Percentiles rank a stretch among this genome's conserved stretches.
These are phyloP conservation scores for Neurospora sp. DNA, from an alignment of 495 filamentous ascomycete species.

Conservation along the genomic window DNA sequence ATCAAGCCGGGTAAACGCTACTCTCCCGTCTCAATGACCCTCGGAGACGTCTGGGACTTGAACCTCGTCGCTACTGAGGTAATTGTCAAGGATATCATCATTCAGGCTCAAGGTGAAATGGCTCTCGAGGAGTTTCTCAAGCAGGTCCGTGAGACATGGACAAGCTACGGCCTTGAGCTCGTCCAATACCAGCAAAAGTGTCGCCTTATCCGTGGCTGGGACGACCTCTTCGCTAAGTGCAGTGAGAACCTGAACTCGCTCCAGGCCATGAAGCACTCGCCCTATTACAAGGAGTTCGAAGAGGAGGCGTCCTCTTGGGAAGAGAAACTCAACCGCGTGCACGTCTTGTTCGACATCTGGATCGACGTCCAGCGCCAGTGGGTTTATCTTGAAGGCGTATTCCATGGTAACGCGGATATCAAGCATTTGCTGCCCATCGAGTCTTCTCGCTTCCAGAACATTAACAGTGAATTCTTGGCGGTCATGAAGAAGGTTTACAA, in stretches of 20 bases:
- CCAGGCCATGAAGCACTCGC: constrained; percentile 97
- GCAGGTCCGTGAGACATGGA: constrained; percentile 94
- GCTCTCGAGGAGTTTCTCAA: constrained; percentile 95
- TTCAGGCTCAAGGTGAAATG: constrained; percentile 97
- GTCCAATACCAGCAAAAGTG: constrained; percentile 98
- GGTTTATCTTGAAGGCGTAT: constrained; percentile 98
- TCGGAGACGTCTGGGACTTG: constrained; percentile 97
- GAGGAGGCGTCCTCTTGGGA: constrained; percentile 95
- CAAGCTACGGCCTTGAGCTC: constrained; percentile 84
- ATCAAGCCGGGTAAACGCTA: constrained; percentile 85
- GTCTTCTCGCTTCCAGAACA: constrained; percentile 93
- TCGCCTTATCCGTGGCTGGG: constrained; percentile 93
- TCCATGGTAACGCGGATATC: constrained; percentile 96
- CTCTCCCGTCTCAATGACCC: constrained; percentile 82
- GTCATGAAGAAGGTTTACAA: constrained; percentile 99
- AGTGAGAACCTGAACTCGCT: constrained; percentile 95
- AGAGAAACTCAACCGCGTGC: constrained; percentile 93
- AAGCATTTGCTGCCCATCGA: constrained; percentile 95
- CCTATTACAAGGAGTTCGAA: constrained; percentile 98
- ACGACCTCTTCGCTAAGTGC: constrained; percentile 96
- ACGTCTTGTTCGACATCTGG: constrained; percentile 98
- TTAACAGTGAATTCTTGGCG: constrained; percentile 94
- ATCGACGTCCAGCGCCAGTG: constrained; percentile 99
- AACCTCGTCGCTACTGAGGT: constrained; percentile 77
- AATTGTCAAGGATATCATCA: constrained; percentile 82